Percentiles rank a stretch among this genome's conserved stretches.
These are phyloP conservation scores for Naganishia albida DNA, from an alignment of 1,284 basidiomycete genomes.

Conservation along the genomic window DNA sequence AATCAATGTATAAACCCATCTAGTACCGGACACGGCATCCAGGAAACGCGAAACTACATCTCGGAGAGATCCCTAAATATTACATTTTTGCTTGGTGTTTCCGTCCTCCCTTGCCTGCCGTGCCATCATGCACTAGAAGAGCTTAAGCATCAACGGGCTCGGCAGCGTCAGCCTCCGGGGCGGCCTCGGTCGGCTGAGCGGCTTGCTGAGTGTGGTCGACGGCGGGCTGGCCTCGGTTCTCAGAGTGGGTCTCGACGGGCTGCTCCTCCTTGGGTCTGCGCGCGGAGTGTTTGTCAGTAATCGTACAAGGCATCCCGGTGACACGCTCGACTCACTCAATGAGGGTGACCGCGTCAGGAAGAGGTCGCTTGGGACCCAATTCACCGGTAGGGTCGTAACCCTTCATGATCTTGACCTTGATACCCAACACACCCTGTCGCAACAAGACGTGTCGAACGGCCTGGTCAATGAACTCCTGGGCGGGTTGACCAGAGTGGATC, in stretches of 20 bases:
- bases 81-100: slow-evolving; percentile 21
- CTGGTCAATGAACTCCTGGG: slow-evolving; percentile 93
- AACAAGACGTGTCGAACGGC: slow-evolving; percentile 98
- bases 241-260: slow-evolving; percentile 55
- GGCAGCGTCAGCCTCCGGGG: slow-evolving; percentile 36
- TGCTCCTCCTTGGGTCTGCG: slow-evolving; percentile 60
- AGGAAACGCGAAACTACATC: slow-evolving; percentile 6
- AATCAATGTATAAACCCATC: slow-evolving; percentile 10
- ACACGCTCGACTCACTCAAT: slow-evolving; percentile 59
- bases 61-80: slow-evolving; percentile 14
- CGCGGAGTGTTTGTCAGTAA: too few species aligned
- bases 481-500: slow-evolving; percentile 99
- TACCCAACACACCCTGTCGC: slow-evolving; percentile 98
- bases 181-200: slow-evolving; percentile 37
- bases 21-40: slow-evolving; percentile 1
- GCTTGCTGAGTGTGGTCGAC: slow-evolving; percentile 37
- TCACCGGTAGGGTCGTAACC: slow-evolving; percentile 89
- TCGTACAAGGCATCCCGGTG: background rate
- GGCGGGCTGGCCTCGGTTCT: slow-evolving; percentile 43
- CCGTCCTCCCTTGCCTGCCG: background rate
- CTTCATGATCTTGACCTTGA: slow-evolving; percentile 99
- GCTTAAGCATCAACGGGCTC: slow-evolving; percentile 33
- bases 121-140: slow-evolving; percentile 8
- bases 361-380: slow-evolving; percentile 85
- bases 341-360: slow-evolving; percentile 94